A percentile compares a stretch with the other conserved stretches of the same genome.
These are phyloP conservation scores for Talaromyces funiculosus DNA, from an alignment of 2,329 filamentous ascomycete species.

Conservation along the genomic window DNA sequence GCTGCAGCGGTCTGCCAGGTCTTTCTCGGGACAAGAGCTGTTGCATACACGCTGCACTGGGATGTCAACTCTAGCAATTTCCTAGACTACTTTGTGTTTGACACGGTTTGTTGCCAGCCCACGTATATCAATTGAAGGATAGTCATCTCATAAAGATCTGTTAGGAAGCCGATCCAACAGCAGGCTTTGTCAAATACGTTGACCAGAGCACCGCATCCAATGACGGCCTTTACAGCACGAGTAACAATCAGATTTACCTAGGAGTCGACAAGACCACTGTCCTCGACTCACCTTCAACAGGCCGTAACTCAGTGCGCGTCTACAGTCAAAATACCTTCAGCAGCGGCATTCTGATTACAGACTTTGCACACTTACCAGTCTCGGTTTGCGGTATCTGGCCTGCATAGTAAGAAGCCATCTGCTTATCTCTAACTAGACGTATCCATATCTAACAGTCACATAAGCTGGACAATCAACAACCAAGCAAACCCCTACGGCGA, in stretches of 20 bases:
- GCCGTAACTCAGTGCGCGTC: conserved; percentile 43
- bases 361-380: conserved; percentile 45
- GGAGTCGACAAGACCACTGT: conserved; percentile 40
- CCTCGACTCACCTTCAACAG: conserved; percentile 36
- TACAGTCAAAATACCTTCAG: conserved; percentile 41
- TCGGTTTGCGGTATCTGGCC: conserved; percentile 49
- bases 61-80: conserved; percentile 12
- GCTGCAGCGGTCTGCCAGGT: neutral
- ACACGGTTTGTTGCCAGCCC: neutral
- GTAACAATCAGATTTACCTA: conserved; percentile 36
- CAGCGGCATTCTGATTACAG: conserved; percentile 43
- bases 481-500: conserved; percentile 42
- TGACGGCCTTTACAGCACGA: conserved; percentile 36
- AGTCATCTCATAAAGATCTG: neutral
- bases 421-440: neutral
- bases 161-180: conserved; percentile 54
- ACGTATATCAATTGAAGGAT: neutral
- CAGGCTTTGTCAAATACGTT: conserved; percentile 41
- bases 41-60: conserved; percentile 1
- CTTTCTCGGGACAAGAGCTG: neutral
- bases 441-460: neutral
- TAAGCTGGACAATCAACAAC: conserved; percentile 36
- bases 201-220: conserved; percentile 34
- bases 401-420: conserved; percentile 28
- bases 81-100: conserved; percentile 8